A percentile compares a stretch with the other conserved stretches of the same genome.
Conservation (phyloP, 352 stramenopile species). For the Phytophthora multivora region DNA sequence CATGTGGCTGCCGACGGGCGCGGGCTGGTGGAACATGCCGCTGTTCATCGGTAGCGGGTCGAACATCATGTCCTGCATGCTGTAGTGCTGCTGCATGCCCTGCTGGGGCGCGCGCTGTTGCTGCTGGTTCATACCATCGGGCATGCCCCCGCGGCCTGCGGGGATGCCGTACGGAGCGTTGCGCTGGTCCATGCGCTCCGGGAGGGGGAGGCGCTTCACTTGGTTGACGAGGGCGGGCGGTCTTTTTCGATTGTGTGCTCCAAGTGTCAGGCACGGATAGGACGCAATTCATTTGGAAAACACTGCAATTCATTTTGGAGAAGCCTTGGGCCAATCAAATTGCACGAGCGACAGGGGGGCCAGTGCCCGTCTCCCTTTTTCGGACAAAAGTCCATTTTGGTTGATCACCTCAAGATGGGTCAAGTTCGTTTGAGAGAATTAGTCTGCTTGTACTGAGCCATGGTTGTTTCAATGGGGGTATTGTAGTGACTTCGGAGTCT, state of each 20-base stretch:
- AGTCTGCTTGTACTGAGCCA: too few species aligned
- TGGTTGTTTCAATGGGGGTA: too few species aligned
- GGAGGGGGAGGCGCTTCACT: background rate
- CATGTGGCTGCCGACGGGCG: slow-evolving; percentile 25
- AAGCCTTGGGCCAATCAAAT: slow-evolving; percentile 20
- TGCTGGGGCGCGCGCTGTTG: slow-evolving; percentile 35
- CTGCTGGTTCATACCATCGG: slow-evolving; percentile 40
- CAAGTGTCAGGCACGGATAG: slow-evolving; percentile 1
- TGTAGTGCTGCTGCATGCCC: slow-evolving; percentile 57
- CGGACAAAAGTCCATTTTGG: slow-evolving; percentile 9
- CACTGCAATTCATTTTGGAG: slow-evolving; percentile 20
- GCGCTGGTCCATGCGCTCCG: slow-evolving; percentile 49
- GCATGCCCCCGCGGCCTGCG: slow-evolving; percentile 33
- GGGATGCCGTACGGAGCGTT: slow-evolving; percentile 59
- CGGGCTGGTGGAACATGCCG: slow-evolving; percentile 54
- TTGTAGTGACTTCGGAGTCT: too few species aligned
- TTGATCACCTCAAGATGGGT: background rate
- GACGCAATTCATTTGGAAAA: slow-evolving; percentile 20
- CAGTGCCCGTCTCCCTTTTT: background rate
- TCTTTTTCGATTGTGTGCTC: slow-evolving; percentile 18
- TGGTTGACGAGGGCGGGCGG: background rate
- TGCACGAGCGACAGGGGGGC: slow-evolving; percentile 4
- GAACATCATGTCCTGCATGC: slow-evolving; percentile 81
- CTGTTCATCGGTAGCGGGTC: slow-evolving; percentile 69
- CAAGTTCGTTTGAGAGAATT: too few species aligned